Evolutionary conservation across 2,329 filamentous ascomycete genomes (phyloP).

Genomic region (Rhinocladiella similis): DNA sequence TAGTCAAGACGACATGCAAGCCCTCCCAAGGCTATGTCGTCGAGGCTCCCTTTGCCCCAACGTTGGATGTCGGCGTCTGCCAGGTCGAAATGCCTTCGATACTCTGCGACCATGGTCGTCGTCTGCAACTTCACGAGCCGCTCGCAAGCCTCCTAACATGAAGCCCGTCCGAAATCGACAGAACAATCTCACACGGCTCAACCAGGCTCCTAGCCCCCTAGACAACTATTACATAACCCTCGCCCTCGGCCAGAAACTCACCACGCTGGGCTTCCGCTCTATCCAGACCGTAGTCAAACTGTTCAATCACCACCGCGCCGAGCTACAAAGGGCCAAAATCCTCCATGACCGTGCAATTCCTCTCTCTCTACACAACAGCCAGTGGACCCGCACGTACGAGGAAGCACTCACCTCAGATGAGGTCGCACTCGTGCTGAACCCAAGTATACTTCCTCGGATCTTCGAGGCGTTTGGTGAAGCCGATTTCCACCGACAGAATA

Average conservation of each 20-base stretch:
- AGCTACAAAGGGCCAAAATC: conserved; percentile 2
- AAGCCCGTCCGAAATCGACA: too few species aligned
- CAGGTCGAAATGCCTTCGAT: neutral
- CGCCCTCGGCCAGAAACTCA: conserved; percentile 7
- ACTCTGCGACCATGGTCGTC: neutral
- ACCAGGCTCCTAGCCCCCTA: too few species aligned
- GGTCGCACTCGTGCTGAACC: conserved; percentile 10
- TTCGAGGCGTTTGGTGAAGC: conserved; percentile 15
- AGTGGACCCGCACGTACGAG: conserved; percentile 11
- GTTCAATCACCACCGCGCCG: conserved; percentile 4
- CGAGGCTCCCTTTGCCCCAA: neutral
- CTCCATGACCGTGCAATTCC: conserved; percentile 3
- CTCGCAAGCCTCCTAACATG: neutral
- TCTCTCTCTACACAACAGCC: neutral
- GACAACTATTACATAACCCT: conserved; percentile 10
- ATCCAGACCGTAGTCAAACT: conserved; percentile 7
- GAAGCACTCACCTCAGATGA: conserved; percentile 4
- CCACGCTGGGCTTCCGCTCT: conserved; percentile 10
- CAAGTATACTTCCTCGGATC: conserved; percentile 6
- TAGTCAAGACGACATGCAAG: neutral
- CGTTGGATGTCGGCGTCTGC: neutral
- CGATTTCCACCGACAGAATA: conserved; percentile 13
- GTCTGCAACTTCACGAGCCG: neutral
- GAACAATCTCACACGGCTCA: too few species aligned
- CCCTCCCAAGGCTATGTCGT: neutral